Evolutionary conservation across 208 protist species (phyloP).

Genomic region (Trypanosoma caninum): DNA sequence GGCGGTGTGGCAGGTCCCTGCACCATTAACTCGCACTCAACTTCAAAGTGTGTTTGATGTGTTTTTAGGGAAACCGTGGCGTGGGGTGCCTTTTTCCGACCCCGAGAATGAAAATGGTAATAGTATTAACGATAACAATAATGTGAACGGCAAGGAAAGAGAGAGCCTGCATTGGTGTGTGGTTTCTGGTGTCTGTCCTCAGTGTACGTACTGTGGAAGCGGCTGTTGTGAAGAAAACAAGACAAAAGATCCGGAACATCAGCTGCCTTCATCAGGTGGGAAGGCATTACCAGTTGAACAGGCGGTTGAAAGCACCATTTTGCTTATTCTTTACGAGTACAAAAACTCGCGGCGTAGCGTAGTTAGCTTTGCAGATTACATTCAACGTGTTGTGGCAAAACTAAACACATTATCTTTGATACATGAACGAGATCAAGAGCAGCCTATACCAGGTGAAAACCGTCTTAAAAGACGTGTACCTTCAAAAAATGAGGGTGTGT

Average conservation of each 20-base stretch:
- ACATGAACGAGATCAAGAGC: background rate
- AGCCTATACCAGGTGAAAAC: background rate
- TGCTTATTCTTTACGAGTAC: slow-evolving; percentile 67
- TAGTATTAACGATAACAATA: background rate
- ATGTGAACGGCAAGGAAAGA: background rate
- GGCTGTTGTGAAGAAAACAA: background rate
- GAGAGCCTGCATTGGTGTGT: slow-evolving; percentile 64
- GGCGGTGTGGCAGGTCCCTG: slow-evolving; percentile 50
- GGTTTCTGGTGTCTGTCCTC: slow-evolving; percentile 24
- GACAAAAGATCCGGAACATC: background rate
- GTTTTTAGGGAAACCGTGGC: slow-evolving; percentile 42
- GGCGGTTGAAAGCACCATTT: slow-evolving; percentile 39
- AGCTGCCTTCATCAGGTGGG: background rate
- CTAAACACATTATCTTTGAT: slow-evolving; percentile 22
- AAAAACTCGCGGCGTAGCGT: slow-evolving; percentile 43
- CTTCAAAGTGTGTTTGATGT: slow-evolving; percentile 39
- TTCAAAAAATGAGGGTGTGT: too few species aligned
- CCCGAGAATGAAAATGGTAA: slow-evolving; percentile 5
- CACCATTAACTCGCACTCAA: slow-evolving; percentile 32
- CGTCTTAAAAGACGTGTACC: background rate
- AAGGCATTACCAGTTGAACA: background rate
- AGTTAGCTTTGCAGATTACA: slow-evolving; percentile 51
- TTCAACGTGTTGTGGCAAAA: slow-evolving; percentile 64
- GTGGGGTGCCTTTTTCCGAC: slow-evolving; percentile 17
- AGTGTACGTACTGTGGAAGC: slow-evolving; percentile 25